These are phyloP conservation scores for Phyllosticta citriasiana DNA, from an alignment of 2,329 filamentous ascomycete genomes.

Conservation along the genomic window DNA sequence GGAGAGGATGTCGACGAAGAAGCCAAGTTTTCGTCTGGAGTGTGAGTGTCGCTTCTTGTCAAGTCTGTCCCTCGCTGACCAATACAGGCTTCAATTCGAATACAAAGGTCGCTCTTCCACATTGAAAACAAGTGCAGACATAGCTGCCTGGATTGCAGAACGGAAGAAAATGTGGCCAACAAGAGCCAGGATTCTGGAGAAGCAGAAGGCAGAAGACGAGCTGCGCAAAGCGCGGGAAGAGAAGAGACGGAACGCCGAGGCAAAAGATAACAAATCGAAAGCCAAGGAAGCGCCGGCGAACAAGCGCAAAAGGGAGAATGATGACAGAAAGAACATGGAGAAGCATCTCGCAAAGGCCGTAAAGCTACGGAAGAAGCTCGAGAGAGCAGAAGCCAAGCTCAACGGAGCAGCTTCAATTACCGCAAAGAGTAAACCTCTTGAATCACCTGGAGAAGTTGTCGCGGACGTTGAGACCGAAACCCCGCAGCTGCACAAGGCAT, in stretches of 20 bases:
- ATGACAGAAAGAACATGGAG: slow-evolving; percentile 3
- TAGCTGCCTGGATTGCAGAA: slow-evolving; percentile 72
- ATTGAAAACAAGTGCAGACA: slow-evolving; percentile 51
- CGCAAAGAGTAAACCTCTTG: neutral
- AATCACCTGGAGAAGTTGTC: neutral
- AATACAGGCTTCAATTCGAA: slow-evolving; percentile 32
- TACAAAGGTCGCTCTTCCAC: slow-evolving; percentile 46
- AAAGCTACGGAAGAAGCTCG: slow-evolving; percentile 23
- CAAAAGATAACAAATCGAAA: slow-evolving; percentile 1
- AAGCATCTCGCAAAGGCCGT: slow-evolving; percentile 19
- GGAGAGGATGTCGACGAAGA: slow-evolving; percentile 65
- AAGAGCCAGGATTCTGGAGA: slow-evolving; percentile 56
- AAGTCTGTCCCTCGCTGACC: slow-evolving; percentile 13
- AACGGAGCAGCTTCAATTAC: neutral
- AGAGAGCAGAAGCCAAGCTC: slow-evolving; percentile 17
- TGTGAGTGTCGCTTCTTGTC: slow-evolving; percentile 35
- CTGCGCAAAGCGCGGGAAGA: slow-evolving; percentile 18
- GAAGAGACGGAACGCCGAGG: neutral
- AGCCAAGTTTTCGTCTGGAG: slow-evolving; percentile 40
- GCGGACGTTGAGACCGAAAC: neutral
- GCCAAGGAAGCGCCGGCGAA: neutral
- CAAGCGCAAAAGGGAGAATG: slow-evolving; percentile 14
- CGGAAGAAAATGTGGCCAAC: slow-evolving; percentile 75
- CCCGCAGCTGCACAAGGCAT: slow-evolving; percentile 8
- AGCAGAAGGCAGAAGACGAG: slow-evolving; percentile 37